Percentiles rank a stretch among this genome's conserved stretches.
Evolutionary conservation across 108 stramenopile genomes (phyloP).

Genomic region (Poteriospumella lacustris): DNA sequence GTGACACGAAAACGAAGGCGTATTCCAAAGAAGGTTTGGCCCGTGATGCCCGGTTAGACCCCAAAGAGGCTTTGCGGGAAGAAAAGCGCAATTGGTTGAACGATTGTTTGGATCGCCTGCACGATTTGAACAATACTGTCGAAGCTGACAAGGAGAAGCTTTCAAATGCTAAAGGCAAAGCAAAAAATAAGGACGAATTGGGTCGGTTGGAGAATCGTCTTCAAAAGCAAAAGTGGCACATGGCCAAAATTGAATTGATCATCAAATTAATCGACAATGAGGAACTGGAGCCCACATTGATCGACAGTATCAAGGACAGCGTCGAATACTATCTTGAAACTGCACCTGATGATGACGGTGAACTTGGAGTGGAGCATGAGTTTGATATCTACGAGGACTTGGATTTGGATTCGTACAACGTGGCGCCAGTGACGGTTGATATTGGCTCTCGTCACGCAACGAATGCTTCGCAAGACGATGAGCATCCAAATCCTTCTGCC

Average conservation of each 20-base stretch:
- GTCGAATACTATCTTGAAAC: constrained; percentile 91
- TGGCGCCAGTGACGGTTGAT: too few relatives aligned
- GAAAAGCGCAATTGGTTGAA: constrained; percentile 46
- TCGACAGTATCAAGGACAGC: constrained; percentile 85
- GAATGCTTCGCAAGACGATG: too few relatives aligned
- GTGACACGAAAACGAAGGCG: constrained; percentile 97
- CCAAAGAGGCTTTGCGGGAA: constrained; percentile 18
- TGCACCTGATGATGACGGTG: constrained; percentile 51
- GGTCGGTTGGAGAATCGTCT: constrained; percentile 68
- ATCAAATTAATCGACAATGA: constrained; percentile 91
- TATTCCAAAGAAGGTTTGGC: constrained; percentile 94
- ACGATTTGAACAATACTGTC: constrained; percentile 41
- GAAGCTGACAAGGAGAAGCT: constrained; percentile 49
- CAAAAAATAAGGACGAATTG: constrained; percentile 44
- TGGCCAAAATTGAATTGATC: constrained; percentile 80
- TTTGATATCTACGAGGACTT: constrained; percentile 78
- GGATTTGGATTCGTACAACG: constrained; percentile 58
- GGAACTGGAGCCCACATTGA: constrained; percentile 64
- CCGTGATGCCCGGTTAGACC: constrained; percentile 39
- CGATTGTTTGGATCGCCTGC: constrained; percentile 36
- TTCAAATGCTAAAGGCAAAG: constrained; percentile 31
- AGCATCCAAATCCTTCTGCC: too few relatives aligned
- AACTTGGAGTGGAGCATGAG: constrained; percentile 40
- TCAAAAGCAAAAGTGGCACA: constrained; percentile 77
- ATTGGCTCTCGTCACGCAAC: too few relatives aligned